These are phyloP conservation scores for Xylaria sp. DNA, from an alignment of 2,329 filamentous ascomycete species.

Conservation along the genomic window DNA sequence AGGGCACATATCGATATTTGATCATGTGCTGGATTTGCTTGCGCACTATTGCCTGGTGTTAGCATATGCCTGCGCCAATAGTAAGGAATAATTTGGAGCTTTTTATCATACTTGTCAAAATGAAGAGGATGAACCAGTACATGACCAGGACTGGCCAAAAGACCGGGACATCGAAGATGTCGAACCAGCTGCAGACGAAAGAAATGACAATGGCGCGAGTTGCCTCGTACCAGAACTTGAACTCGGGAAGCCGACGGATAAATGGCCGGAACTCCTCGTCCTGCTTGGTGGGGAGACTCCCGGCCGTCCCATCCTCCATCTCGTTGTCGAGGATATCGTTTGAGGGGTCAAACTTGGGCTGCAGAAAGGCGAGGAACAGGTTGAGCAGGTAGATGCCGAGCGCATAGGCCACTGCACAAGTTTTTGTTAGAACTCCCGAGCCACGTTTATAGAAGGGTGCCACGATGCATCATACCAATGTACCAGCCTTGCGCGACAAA, in stretches of 20 bases:
- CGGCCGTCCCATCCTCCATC: slow-evolving; percentile 90
- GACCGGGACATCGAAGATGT: slow-evolving; percentile 94
- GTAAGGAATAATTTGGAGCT: background rate
- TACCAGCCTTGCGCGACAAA: slow-evolving; percentile 97
- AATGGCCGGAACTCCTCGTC: slow-evolving; percentile 99
- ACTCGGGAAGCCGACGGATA: slow-evolving; percentile 94
- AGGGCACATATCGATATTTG: slow-evolving; percentile 98
- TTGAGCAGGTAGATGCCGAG: slow-evolving; percentile 99
- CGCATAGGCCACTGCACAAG: slow-evolving; percentile 84
- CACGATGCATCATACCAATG: slow-evolving; percentile 73
- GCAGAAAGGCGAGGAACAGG: slow-evolving; percentile 97
- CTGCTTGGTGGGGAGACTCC: slow-evolving; percentile 88
- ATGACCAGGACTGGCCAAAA: slow-evolving; percentile 99
- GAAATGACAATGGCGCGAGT: slow-evolving; percentile 86
- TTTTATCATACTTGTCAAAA: slow-evolving; percentile 82
- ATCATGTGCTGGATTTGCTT: slow-evolving; percentile 99
- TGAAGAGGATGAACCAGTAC: slow-evolving; percentile 98
- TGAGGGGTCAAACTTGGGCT: slow-evolving; percentile 98
- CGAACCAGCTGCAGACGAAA: slow-evolving; percentile 91
- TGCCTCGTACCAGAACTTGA: slow-evolving; percentile 99
- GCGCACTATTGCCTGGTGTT: slow-evolving; percentile 73
- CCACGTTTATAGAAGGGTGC: slow-evolving; percentile 1
- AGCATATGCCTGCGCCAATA: slow-evolving; percentile 16
- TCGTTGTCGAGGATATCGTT: slow-evolving; percentile 91
- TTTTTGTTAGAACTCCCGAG: slow-evolving; percentile 32